phyloP scores from a whole-genome alignment of 306 rosid species.

The Boehmeria nivea region DNA sequence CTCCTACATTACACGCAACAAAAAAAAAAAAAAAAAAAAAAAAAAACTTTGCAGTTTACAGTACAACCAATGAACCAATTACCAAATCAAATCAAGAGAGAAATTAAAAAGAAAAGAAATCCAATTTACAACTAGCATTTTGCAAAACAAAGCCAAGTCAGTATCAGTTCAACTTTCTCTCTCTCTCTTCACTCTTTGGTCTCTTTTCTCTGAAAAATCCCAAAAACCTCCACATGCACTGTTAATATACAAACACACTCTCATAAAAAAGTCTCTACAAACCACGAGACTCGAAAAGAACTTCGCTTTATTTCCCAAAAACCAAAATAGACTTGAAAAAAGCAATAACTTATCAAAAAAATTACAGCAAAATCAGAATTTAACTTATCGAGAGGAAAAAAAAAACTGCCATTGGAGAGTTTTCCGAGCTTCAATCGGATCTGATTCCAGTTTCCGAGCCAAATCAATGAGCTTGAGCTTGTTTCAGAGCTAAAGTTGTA shows the following conservation, averaged over 20 bases:
- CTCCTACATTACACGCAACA: slow-evolving; percentile 54
- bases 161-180: slow-evolving; percentile 2
- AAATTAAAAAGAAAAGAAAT: background rate
- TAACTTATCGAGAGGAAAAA: slow-evolving; percentile 8
- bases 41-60: no score
- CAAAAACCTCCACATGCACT: slow-evolving; percentile 20
- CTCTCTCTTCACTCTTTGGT: background rate
- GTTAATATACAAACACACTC: background rate
- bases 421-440: background rate
- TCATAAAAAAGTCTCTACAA: slow-evolving; percentile 1
- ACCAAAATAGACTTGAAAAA: no score
- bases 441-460: background rate
- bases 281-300: slow-evolving; percentile 30
- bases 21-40: slow-evolving; percentile 20
- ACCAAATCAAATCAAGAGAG: background rate
- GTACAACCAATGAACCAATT: no score
- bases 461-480: slow-evolving; percentile 5
- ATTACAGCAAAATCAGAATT: no score
- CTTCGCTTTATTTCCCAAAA: slow-evolving; percentile 9
- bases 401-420: slow-evolving; percentile 2
- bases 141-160: no score
- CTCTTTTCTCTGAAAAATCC: slow-evolving; percentile 1
- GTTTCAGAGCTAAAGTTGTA: background rate
- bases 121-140: slow-evolving; percentile 13
- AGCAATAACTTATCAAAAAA: no score